Evolutionary conservation across 225 moss, liverwort and hornwort species (phyloP).

Genomic region (Polytrichum commune): DNA sequence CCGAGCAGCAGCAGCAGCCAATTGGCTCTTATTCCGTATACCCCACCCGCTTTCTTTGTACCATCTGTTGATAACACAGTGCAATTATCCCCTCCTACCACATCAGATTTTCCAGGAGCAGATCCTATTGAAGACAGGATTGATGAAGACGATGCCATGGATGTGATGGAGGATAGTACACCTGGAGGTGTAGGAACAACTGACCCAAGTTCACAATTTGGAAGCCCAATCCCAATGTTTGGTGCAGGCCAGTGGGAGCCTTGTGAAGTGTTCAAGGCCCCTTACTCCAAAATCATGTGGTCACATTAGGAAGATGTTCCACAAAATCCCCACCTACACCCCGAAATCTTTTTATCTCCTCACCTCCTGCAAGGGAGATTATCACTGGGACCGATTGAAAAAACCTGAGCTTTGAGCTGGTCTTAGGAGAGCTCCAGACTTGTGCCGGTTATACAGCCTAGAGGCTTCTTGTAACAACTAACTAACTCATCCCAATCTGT

Average conservation of each 20-base stretch:
- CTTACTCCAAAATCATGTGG: conserved; percentile 32
- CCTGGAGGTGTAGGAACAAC: background rate
- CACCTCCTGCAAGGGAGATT: conserved; percentile 9
- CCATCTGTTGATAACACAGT: conserved; percentile 4
- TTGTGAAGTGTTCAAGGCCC: conserved; percentile 24
- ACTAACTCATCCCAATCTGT: conserved; percentile 8
- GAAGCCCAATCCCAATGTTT: conserved; percentile 32
- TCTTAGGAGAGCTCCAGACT: conserved; percentile 2
- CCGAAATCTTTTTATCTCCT: background rate
- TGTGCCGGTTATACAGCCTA: background rate
- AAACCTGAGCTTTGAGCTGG: background rate
- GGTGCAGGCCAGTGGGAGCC: conserved; percentile 26
- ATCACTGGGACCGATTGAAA: conserved; percentile 7
- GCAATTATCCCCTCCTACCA: background rate
- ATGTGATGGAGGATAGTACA: conserved; percentile 24
- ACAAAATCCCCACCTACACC: background rate
- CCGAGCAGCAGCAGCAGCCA: conserved; percentile 9
- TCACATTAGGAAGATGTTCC: conserved; percentile 21
- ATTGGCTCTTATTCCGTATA: conserved; percentile 33
- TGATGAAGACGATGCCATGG: conserved; percentile 36
- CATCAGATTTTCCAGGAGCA: conserved; percentile 3
- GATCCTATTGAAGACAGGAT: conserved; percentile 13
- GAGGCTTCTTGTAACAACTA: conserved; percentile 10
- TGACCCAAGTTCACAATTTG: conserved; percentile 25
- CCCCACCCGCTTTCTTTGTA: conserved; percentile 10